Base-by-base conservation (phyloP, 2,329 filamentous ascomycete genomes). In the Fonsecaea multimorphosa region DNA sequence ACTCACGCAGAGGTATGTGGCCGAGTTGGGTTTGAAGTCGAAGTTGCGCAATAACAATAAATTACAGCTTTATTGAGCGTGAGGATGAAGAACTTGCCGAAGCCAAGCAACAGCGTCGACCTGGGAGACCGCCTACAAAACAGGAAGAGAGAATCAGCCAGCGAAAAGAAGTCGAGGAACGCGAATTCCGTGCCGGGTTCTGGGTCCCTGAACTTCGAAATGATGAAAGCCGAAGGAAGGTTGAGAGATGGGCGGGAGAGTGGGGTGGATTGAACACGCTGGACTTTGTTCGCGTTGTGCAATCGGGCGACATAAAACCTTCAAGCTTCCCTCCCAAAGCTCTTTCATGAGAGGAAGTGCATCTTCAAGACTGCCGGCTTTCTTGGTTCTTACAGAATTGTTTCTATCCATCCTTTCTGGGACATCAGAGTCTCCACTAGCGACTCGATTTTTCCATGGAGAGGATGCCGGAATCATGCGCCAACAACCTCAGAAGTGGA, bases 131-230 rank as follows among this genome's bases (percentile, higher is more conserved):
- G 8, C 84, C 92, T 19, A 91, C 85, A 74, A 87, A 88, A 24
- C 89, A 87, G 66, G 92, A 97, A 76, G 91, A 93, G 71, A 80
- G 91, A 22, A 81, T 98, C 44, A 89, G 87, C 76, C 84, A 91
- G 73, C 89, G 88, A 70, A 88, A 91, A 61, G 84, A 86, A 14
- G 81, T 80, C 1, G 90, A 97, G 69, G 84, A 89, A 74, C 90
- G 90, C 72, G 95, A 99, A 80, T 91, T 91, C 71, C 85, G 89
- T 69, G 87, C 88, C 60, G 95, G 95, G 0, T 96, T 97, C 74
- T 90, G 77, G 78, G 78, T 96, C 46, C 93, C 94, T 0, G 91
- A 97, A 75, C 80, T 97, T 61, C 85, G 87, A 62, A 84, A 88
- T 49, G 82, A 84, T 46, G 85, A 88, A 55, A 92, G 89, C 71